Evolutionary conservation across 345 rosid species (phyloP), one percentile per base, ranked within the genome.

Genomic region (Trapa incisa): DNA sequence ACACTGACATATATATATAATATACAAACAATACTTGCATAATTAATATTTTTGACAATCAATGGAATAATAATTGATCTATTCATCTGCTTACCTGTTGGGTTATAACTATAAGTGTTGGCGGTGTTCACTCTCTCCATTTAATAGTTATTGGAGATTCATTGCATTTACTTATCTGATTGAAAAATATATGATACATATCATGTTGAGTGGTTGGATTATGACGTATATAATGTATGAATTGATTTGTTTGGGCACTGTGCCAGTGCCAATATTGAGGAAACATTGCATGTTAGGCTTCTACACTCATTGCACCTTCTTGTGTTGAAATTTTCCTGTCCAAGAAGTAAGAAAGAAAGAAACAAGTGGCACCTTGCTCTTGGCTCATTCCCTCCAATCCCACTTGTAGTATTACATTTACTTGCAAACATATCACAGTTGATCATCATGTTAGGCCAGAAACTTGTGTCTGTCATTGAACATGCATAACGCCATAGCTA

Each of bases 211-310:
- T 22, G 29, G 29, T 22, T 22, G 29, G 29, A 22, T 22, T 22
- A 2, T 12, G 52, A 47, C 52, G 0, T 7, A 47, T 47, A 13
- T 3, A 10, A 47, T 10, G 22, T 50, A 58, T 32, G 4, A 35
- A 33, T 9, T 35, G 63, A 58, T 58, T 58, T 33, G 15, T 54
- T 54, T 58, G 16, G 1, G 37, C 35, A 54, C 60, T 54, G 35
- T 54, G 60, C 60, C 17, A 35, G 11, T 54, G 33, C 60, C 60
- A 54, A 58, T 50, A 33, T 58, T 58, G 38, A 58, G 63, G 37
- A 32, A 35, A 32, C 63, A 58, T 35, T 58, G 38, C 37, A 58
- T 58, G 63, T 58, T 32, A 32, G 63, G 63, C 63, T 58, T 58
- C 37, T 58, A 35, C 11, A 58, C 35, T 33, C 63, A 58, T 58